Evolutionary conservation across 2,329 filamentous ascomycete species (phyloP), one percentile per base, ranked within the genome.

Genomic region (Magnaporthiopsis incrustans): DNA sequence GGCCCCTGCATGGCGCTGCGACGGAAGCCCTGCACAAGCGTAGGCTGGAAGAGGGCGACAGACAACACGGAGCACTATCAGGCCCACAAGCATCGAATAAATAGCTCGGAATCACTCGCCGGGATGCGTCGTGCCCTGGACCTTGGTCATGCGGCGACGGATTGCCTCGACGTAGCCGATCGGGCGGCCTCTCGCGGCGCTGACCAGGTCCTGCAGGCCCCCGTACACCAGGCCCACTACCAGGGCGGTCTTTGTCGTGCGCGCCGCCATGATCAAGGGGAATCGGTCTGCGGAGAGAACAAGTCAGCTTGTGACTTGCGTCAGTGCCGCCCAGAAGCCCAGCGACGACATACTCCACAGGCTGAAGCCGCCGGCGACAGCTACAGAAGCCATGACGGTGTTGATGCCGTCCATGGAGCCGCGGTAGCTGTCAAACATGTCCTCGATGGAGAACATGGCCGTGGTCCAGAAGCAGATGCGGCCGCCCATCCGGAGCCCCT

Each of bases 291-390:
- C 32, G 63, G 14, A 50, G 22, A 25, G 57, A 38, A 10, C 12
- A 44, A 11, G 44, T 22, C 22, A 53, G 44, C 35, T 38, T 35
- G 10, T 35, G 10, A 11, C 33, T 35, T n/a, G 26, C 60, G 22
- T 44, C 26, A 53, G 15, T 7, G 33, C 18, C n/a, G 18, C 10
- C 14, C 26, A 35, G 30, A 18, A 25, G 15, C 26, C 33, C 25
- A 57, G 30, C 26, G 56, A 62, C 59, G 60, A 80, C 88, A 73
- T 82, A 93, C 92, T 90, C 85, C 90, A 89, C 65, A 92, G 78
- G 73, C 92, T 96, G 80, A 97, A 97, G 11, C 87, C 82, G 2
- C 94, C 94, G 0, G 93, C 91, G 50, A 95, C 89, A 0, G 90
- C 89, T 74, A 97, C 79, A 60, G 91, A 93, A 32, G 95, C 92